Conservation (phyloP, 192 early-diverging fungal genomes). For the Chytriomyces confervae region DNA sequence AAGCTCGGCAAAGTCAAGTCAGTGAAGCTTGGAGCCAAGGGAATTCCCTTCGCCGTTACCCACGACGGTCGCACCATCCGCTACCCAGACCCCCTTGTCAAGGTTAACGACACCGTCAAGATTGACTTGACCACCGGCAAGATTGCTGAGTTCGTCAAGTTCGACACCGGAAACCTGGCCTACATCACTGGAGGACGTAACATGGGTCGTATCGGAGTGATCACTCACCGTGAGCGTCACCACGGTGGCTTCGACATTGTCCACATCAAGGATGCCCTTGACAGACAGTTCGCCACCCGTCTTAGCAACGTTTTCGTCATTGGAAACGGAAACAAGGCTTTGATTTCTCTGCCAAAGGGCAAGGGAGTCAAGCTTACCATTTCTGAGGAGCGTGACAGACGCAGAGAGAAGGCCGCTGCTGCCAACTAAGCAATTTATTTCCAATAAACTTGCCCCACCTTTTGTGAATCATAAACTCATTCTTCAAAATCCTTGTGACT, state of each 20-base stretch:
- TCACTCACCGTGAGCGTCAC: slow-evolving; percentile 97
- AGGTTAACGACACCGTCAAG: slow-evolving; percentile 99
- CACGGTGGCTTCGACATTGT: slow-evolving; percentile 98
- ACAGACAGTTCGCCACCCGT: slow-evolving; percentile 97
- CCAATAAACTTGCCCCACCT: too few relatives aligned
- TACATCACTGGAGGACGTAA: slow-evolving; percentile 98
- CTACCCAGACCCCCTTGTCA: slow-evolving; percentile 99
- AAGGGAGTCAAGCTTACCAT: slow-evolving; percentile 98
- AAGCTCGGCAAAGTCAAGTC: slow-evolving; percentile 99
- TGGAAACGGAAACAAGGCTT: slow-evolving; percentile 85
- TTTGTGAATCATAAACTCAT: too few relatives aligned
- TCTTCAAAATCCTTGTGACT: too few relatives aligned
- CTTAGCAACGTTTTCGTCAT: slow-evolving; percentile 91
- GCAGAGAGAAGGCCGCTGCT: slow-evolving; percentile 65
- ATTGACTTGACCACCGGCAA: slow-evolving; percentile 93
- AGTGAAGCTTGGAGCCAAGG: slow-evolving; percentile 93
- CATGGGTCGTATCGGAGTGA: slow-evolving; percentile 96
- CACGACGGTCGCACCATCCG: slow-evolving; percentile 99
- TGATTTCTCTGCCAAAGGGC: slow-evolving; percentile 98
- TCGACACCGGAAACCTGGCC: slow-evolving; percentile 94
- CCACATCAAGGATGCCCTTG: slow-evolving; percentile 97
- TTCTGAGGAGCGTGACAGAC: slow-evolving; percentile 97
- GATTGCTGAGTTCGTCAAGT: slow-evolving; percentile 93
- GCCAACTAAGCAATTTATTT: slow-evolving; percentile 4
- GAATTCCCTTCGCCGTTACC: slow-evolving; percentile 94